Conservation (phyloP, 2,329 filamentous ascomycete species). For the Cercospora sojina region DNA sequence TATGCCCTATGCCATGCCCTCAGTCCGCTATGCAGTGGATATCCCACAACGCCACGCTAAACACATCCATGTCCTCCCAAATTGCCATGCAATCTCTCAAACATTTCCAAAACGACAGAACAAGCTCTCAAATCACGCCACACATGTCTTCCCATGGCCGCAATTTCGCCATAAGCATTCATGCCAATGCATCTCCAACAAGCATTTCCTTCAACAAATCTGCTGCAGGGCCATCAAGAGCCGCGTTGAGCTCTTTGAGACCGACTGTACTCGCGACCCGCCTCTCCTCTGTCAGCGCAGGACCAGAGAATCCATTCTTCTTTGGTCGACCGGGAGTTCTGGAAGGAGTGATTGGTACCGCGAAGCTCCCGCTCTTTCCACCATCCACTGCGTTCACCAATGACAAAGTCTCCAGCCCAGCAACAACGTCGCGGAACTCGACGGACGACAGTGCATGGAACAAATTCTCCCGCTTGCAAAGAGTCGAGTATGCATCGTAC, state of each 20-base stretch:
- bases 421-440: constrained; percentile 91
- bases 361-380: constrained; percentile 64
- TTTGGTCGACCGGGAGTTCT: constrained; percentile 55
- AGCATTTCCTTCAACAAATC: constrained; percentile 41
- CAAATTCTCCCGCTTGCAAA: constrained; percentile 85
- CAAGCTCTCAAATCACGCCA: not conserved
- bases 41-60: not conserved
- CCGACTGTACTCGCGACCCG: constrained; percentile 39
- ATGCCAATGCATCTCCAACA: constrained; percentile 31
- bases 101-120: not conserved
- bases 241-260: constrained; percentile 36
- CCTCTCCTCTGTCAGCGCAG: constrained; percentile 62
- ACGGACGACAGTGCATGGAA: constrained; percentile 85
- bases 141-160: not conserved
- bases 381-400: constrained; percentile 70
- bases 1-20: not conserved
- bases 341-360: constrained; percentile 61
- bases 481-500: constrained; percentile 76
- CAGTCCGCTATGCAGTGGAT: not conserved
- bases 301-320: constrained; percentile 42
- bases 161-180: not conserved
- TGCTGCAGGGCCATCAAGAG: constrained; percentile 38
- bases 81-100: not conserved
- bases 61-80: not conserved
- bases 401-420: constrained; percentile 83